Conservation (phyloP, 1,284 basidiomycete genomes). For the Tremellales sp. region DNA sequence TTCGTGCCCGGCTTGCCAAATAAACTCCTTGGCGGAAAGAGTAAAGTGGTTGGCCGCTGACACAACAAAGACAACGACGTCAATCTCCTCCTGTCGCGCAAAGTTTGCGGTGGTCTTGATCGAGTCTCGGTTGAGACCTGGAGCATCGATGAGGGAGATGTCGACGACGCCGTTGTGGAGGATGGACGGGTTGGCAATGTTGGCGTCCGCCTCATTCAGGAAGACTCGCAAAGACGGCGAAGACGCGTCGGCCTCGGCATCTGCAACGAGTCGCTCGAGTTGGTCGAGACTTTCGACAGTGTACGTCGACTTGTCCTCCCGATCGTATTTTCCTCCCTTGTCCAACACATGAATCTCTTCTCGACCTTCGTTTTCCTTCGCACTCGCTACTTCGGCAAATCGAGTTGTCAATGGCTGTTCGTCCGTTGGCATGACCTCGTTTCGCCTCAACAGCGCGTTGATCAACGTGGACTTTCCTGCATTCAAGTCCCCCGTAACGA, state of each 20-base stretch:
- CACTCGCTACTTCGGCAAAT: slow-evolving; percentile 96
- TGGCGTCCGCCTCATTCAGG: slow-evolving; percentile 61
- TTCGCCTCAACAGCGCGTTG: slow-evolving; percentile 80
- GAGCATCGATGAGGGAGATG: slow-evolving; percentile 97
- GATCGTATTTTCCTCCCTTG: slow-evolving; percentile 64
- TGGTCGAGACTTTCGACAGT: slow-evolving; percentile 64
- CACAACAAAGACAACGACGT: slow-evolving; percentile 97
- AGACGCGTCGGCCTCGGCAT: slow-evolving; percentile 65
- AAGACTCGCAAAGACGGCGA: slow-evolving; percentile 77
- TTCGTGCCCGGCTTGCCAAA: slow-evolving; percentile 89
- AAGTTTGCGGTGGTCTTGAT: slow-evolving; percentile 95
- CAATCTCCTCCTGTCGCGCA: slow-evolving; percentile 95
- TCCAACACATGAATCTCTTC: slow-evolving; percentile 48
- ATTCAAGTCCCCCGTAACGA: slow-evolving; percentile 98
- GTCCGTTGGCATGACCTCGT: slow-evolving; percentile 90
- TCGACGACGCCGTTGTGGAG: slow-evolving; percentile 95
- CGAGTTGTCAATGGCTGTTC: slow-evolving; percentile 97
- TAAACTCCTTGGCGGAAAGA: slow-evolving; percentile 90
- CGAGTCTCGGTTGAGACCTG: slow-evolving; percentile 93
- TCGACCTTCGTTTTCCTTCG: slow-evolving; percentile 64
- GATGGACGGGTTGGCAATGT: slow-evolving; percentile 71
- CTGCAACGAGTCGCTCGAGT: slow-evolving; percentile 70
- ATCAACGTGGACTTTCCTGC: slow-evolving; percentile 98
- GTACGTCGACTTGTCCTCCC: slow-evolving; percentile 71
- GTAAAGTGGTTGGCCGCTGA: slow-evolving; percentile 99